phyloP scores from a whole-genome alignment of 1,284 basidiomycete genomes.

The Anthracocystis panici-leucophaei region DNA sequence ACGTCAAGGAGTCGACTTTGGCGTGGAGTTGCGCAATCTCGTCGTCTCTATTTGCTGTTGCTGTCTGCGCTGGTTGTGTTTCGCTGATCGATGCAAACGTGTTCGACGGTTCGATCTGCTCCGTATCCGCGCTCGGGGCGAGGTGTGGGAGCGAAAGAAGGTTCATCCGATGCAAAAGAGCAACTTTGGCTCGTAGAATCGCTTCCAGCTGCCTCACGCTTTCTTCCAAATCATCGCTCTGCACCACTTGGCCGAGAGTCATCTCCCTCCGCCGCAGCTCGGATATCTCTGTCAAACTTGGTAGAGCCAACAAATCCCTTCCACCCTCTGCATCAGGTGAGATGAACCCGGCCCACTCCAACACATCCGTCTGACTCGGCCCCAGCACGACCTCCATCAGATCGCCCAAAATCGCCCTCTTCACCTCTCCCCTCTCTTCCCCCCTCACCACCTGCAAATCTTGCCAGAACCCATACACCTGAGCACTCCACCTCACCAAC shows the following conservation, averaged over 20 bases:
- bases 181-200: constrained; percentile 12
- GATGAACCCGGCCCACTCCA: constrained; percentile 32
- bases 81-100: neutral
- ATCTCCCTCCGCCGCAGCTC: neutral
- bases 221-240: neutral
- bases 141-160: constrained; percentile 3
- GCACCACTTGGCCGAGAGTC: neutral
- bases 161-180: constrained; percentile 25
- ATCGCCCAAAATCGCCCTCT: constrained; percentile 11
- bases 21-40: constrained; percentile 11
- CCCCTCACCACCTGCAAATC: neutral
- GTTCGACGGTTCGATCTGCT: too few species aligned
- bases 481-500: constrained; percentile 26
- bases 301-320: neutral
- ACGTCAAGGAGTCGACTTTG: constrained; percentile 16
- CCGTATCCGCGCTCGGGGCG: neutral
- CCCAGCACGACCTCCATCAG: neutral
- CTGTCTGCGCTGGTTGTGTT: neutral
- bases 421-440: neutral
- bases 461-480: neutral
- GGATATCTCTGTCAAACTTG: constrained; percentile 1
- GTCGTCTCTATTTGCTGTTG: neutral
- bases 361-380: constrained; percentile 15
- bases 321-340: neutral
- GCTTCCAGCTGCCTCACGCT: neutral